Evolutionary conservation across 2,329 filamentous ascomycete genomes (phyloP).

Genomic region (Fusarium heterosporum): DNA sequence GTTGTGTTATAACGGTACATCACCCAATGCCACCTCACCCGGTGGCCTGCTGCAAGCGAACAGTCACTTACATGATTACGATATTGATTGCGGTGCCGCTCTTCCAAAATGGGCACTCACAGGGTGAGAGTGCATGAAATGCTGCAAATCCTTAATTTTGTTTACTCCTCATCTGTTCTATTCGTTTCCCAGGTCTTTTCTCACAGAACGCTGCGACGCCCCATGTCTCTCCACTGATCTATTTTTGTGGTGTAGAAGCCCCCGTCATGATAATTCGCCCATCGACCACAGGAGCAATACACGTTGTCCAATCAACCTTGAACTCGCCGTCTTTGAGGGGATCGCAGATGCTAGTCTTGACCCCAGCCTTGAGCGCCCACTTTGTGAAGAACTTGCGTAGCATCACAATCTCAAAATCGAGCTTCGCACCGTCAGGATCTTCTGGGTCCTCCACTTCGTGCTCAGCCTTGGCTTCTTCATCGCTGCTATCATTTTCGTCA

Average conservation of each 20-base stretch:
- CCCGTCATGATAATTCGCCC: conserved; percentile 73
- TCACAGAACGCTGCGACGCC: not conserved
- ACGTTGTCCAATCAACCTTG: conserved; percentile 80
- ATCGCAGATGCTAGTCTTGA: conserved; percentile 66
- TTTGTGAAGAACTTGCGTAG: conserved; percentile 76
- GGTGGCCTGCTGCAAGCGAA: not conserved
- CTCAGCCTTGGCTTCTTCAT: conserved; percentile 50
- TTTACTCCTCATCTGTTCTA: conserved; percentile 12
- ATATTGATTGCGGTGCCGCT: no score
- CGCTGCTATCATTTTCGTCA: conserved; percentile 56
- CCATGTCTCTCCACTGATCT: not conserved
- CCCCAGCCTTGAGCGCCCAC: conserved; percentile 77
- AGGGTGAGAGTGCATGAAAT: not conserved
- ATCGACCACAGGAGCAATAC: conserved; percentile 82
- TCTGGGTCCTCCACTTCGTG: conserved; percentile 48
- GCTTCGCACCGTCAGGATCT: conserved; percentile 54
- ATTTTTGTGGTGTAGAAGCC: conserved; percentile 25
- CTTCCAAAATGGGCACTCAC: not conserved
- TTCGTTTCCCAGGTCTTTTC: not conserved
- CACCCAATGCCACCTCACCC: not conserved
- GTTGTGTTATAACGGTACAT: not conserved
- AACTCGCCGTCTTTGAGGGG: conserved; percentile 69
- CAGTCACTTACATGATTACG: not conserved
- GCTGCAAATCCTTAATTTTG: conserved; percentile 1
- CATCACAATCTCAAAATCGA: conserved; percentile 70